These are phyloP conservation scores for Helichrysum umbraculigerum DNA, from an alignment of 129 eudicot species.

Conservation along the genomic window DNA sequence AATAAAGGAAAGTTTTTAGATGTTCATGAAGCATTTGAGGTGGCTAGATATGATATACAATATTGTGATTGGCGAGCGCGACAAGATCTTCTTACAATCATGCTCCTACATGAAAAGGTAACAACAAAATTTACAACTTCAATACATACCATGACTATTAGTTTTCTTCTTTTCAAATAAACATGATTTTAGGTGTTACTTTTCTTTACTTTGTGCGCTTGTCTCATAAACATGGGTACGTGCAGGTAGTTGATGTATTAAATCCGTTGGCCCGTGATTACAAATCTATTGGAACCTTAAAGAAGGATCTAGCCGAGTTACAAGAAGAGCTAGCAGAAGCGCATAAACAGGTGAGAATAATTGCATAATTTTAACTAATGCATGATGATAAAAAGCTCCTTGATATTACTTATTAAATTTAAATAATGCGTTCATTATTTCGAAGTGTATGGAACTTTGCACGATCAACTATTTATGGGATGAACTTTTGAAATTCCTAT, in stretches of 20 bases:
- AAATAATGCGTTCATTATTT: too few species aligned
- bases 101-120: conserved; percentile 98
- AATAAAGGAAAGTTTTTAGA: conserved; percentile 84
- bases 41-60: conserved; percentile 90
- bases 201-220: neutral
- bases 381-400: neutral
- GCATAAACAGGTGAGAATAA: conserved; percentile 64
- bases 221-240: neutral
- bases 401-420: neutral
- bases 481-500: too few species aligned
- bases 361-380: neutral
- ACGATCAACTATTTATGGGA: too few species aligned
- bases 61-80: conserved; percentile 99
- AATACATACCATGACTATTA: neutral
- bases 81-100: conserved; percentile 88
- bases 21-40: conserved; percentile 87
- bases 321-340: conserved; percentile 83
- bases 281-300: conserved; percentile 81
- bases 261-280: conserved; percentile 92
- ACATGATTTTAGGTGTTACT: neutral
- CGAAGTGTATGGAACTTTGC: too few species aligned
- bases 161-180: neutral
- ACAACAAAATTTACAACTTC: neutral
- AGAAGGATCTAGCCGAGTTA: conserved; percentile 77
- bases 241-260: conserved; percentile 87